These are phyloP conservation scores for Cystofilobasidium capitatum DNA, from an alignment of 768 basidiomycete genomes.

Conservation along the genomic window DNA sequence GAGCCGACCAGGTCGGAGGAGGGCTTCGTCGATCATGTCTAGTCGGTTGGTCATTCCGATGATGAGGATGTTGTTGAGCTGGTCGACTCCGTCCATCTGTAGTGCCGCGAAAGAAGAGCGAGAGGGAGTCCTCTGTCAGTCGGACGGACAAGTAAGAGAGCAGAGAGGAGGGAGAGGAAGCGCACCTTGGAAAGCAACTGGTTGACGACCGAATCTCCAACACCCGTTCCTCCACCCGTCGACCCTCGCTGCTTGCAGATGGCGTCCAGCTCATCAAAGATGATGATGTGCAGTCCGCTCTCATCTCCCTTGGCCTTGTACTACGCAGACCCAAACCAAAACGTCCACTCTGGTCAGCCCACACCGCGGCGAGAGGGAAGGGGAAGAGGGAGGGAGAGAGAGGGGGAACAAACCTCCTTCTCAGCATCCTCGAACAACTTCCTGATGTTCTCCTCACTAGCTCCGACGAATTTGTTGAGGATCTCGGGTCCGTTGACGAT, in stretches of 20 bases:
- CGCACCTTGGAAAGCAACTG: conserved; percentile 89
- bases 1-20: conserved; percentile 92
- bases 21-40: conserved; percentile 98
- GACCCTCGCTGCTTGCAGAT: conserved; percentile 98
- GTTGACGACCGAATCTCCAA: conserved; percentile 98
- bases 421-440: conserved; percentile 98
- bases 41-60: conserved; percentile 98
- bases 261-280: conserved; percentile 97
- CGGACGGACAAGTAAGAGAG: too few relatives aligned
- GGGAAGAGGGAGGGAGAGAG: neutral
- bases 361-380: too few relatives aligned
- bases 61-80: conserved; percentile 95
- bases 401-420: conserved; percentile 59
- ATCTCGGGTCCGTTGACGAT: conserved; percentile 98
- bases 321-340: conserved; percentile 41
- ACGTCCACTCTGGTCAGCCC: neutral
- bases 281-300: conserved; percentile 95
- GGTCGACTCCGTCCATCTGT: conserved; percentile 98
- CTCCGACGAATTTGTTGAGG: conserved; percentile 92
- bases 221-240: conserved; percentile 80
- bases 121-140: too few relatives aligned
- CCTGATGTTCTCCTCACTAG: conserved; percentile 92
- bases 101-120: neutral
- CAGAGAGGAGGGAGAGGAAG: neutral
- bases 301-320: conserved; percentile 97